A percentile compares a stretch with the other conserved stretches of the same genome.
Evolutionary conservation across 805 yeast species (phyloP).

Genomic region (Saccharomycopsis malanga): DNA sequence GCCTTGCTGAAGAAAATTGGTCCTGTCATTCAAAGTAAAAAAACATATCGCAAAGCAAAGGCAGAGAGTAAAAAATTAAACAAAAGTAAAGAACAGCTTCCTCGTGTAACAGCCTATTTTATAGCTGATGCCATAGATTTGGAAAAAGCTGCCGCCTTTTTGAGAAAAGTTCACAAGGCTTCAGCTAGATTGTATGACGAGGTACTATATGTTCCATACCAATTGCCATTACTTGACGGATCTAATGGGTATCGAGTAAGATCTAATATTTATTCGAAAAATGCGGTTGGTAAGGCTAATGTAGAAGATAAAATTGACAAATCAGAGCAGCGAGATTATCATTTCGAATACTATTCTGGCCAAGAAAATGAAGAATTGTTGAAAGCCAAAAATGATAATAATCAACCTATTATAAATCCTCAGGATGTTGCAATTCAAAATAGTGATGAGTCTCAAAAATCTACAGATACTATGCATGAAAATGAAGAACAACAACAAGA

Average conservation of each 20-base stretch:
- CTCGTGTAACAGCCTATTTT: conserved; percentile 88
- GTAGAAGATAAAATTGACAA: conserved; percentile 74
- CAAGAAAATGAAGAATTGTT: conserved; percentile 35
- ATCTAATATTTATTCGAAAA: conserved; percentile 45
- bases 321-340: conserved; percentile 84
- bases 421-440: conserved; percentile 24
- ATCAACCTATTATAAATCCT: conserved; percentile 21
- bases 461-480: not conserved
- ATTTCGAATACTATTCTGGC: conserved; percentile 85
- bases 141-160: conserved; percentile 52
- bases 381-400: not conserved
- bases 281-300: conserved; percentile 34
- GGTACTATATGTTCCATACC: conserved; percentile 84
- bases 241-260: conserved; percentile 67
- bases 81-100: conserved; percentile 46
- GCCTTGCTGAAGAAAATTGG: conserved; percentile 1
- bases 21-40: conserved; percentile 1
- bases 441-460: not conserved
- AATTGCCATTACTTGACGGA: conserved; percentile 82
- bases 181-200: conserved; percentile 87
- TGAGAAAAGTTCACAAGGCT: conserved; percentile 68
- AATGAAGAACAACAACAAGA: conserved; percentile 21
- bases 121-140: conserved; percentile 79
- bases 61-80: conserved; percentile 53
- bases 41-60: conserved; percentile 24